A percentile compares a stretch with the other conserved stretches of the same genome.
Evolutionary conservation across 1,284 basidiomycete species (phyloP).

Genomic region (Papiliotrema flavescens): DNA sequence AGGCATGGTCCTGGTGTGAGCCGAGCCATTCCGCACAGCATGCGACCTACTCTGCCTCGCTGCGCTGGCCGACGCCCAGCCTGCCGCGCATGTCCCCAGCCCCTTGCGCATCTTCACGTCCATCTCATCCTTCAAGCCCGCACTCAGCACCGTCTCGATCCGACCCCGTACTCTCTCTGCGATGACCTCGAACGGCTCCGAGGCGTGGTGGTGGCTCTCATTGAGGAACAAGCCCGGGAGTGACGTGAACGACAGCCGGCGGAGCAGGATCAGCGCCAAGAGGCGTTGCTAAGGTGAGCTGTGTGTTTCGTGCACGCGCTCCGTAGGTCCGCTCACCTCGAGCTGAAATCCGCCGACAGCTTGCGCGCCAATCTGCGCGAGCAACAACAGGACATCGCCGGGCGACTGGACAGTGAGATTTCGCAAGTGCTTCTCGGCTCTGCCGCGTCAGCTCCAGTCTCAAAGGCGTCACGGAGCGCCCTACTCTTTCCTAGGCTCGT

Average conservation of each 20-base stretch:
- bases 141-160: slow-evolving; percentile 39
- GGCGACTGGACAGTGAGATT: slow-evolving; percentile 25
- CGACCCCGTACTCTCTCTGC: slow-evolving; percentile 28
- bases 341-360: slow-evolving; percentile 45
- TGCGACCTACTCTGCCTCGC: slow-evolving; percentile 32
- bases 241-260: slow-evolving; percentile 32
- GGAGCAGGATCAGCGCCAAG: slow-evolving; percentile 35
- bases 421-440: slow-evolving; percentile 36
- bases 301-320: neutral
- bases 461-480: slow-evolving; percentile 5
- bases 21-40: neutral
- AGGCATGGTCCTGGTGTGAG: slow-evolving; percentile 29
- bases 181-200: slow-evolving; percentile 39
- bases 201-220: slow-evolving; percentile 14
- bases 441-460: slow-evolving; percentile 4
- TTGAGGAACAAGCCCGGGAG: slow-evolving; percentile 35
- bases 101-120: slow-evolving; percentile 39
- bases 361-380: slow-evolving; percentile 42
- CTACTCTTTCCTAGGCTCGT: slow-evolving; percentile 31
- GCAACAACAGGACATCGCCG: slow-evolving; percentile 31
- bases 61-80: slow-evolving; percentile 38
- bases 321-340: slow-evolving; percentile 26
- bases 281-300: slow-evolving; percentile 32
- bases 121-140: slow-evolving; percentile 44
- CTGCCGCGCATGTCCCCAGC: slow-evolving; percentile 34